These are phyloP conservation scores for Lentinus tigrinus DNA, from an alignment of 768 basidiomycete genomes.

Conservation along the genomic window DNA sequence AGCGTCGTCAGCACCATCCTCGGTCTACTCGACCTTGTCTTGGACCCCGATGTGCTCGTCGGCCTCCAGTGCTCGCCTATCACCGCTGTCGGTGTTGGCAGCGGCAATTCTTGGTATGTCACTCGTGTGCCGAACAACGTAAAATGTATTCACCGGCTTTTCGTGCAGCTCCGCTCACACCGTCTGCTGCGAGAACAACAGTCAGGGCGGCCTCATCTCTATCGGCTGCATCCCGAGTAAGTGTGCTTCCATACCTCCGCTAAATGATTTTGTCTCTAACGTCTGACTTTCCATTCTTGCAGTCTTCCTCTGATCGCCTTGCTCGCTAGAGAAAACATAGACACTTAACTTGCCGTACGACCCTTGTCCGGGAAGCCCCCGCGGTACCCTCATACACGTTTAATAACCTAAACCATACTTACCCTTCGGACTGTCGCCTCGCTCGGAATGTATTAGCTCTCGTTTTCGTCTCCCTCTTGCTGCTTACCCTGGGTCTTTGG, in stretches of 20 bases:
- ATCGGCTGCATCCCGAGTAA: conserved; percentile 25
- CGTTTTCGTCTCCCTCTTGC: conserved; percentile 1
- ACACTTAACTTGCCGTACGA: not conserved
- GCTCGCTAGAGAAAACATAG: not conserved
- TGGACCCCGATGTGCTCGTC: conserved; percentile 17
- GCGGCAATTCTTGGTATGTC: conserved; percentile 22
- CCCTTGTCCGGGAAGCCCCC: not conserved
- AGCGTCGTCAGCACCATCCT: conserved; percentile 17
- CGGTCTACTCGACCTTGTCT: conserved; percentile 13
- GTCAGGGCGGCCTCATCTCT: conserved; percentile 24
- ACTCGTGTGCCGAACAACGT: not conserved
- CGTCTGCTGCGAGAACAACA: conserved; percentile 31
- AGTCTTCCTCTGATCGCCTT: not conserved
- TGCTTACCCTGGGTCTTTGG: not conserved
- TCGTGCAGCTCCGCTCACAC: not conserved
- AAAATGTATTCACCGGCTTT: too few relatives aligned
- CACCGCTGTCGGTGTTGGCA: conserved; percentile 14
- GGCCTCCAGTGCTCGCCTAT: conserved; percentile 23
- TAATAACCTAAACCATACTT: conserved; percentile 7
- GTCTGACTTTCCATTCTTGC: not conserved
- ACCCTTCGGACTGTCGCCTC: not conserved
- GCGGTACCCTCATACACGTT: conserved; percentile 8
- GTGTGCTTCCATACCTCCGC: not conserved
- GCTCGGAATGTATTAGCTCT: not conserved
- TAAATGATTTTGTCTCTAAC: too few relatives aligned